Percentiles rank a stretch among this genome's conserved stretches.
Evolutionary conservation across 176 grass and related monocot species (phyloP).

Genomic region (Alopecurus myosuroides): DNA sequence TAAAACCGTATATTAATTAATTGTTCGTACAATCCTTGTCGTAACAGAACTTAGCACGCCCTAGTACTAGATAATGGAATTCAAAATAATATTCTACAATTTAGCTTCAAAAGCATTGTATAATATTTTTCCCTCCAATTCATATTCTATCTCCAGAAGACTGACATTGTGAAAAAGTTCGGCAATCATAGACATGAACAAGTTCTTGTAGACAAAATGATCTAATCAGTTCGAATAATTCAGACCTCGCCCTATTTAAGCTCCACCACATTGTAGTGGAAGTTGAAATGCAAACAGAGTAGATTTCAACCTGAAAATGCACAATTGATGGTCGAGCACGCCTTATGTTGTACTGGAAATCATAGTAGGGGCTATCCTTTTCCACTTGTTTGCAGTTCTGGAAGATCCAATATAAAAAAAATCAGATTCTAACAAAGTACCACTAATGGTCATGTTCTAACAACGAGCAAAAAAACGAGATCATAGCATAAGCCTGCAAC

Average conservation of each 20-base stretch:
- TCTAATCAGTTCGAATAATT: not conserved
- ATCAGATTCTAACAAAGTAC: constrained; percentile 1
- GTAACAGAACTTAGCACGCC: not conserved
- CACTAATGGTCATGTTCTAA: not conserved
- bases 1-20: not conserved
- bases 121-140: not conserved
- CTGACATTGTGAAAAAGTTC: not conserved
- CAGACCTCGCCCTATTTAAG: not conserved
- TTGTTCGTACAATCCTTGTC: not conserved
- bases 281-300: not conserved
- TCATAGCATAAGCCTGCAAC: not conserved
- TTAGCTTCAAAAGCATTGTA: not conserved
- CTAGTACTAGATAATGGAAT: not conserved
- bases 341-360: constrained; percentile 93
- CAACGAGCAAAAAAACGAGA: not conserved
- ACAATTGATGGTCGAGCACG: constrained; percentile 58
- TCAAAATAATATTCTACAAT: not conserved
- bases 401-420: constrained; percentile 10
- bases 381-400: constrained; percentile 70
- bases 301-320: constrained; percentile 85
- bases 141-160: not conserved
- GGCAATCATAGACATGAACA: not conserved
- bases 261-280: not conserved
- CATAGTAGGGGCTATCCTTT: constrained; percentile 52
- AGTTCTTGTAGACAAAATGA: not conserved